Evolutionary conservation across 129 eudicot genomes (phyloP), one percentile per base, ranked within the genome.

Genomic region (Deinandra increscens): DNA sequence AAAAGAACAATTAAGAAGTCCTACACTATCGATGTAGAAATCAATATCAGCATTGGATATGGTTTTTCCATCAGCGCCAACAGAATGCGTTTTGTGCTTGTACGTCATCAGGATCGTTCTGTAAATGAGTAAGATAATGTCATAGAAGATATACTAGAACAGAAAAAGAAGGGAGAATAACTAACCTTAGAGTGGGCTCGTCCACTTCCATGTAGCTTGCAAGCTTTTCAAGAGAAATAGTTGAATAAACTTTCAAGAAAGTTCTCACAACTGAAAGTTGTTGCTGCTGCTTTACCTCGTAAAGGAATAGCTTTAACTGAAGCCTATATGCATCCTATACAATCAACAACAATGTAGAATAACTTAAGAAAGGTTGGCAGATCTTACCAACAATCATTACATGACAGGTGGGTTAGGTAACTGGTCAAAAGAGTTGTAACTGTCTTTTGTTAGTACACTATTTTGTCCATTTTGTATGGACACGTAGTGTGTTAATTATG

Each of bases 201-300:
- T 93, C 97, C 42, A 89, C 87, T 81, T 93, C 99, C 95, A 93
- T 83, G 84, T 87, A 87, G 9, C 84, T 71, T 13, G 99, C 97
- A 64, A 93, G 95, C 82, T 93, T 89, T 68, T 74, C 84, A 15
- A 93, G 67, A 66, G 97, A 83, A 62, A 93, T 85, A 17, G 97
- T 83, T 14, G 99, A 89, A 77, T 93, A 89, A 17, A 93, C 95
- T 73, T 93, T 87, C 73, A 93, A 78, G 48, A 83, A 93, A 41
- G 93, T 85, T 58, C 99, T 81, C 36, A 87, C 84, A 43, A 93
- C 92, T 11, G 89, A 79, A 43, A 93, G 60, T 41, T 85, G 78
- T 49, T 89, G 99, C 66, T 93, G 97, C 77, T 93, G 99, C 78
- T 85, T 93, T 68, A 93, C 98, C 78, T 92, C 98, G 68, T 92